These are phyloP conservation scores for Agastache rugosa DNA, from an alignment of 257 asterid genomes.

Conservation along the genomic window DNA sequence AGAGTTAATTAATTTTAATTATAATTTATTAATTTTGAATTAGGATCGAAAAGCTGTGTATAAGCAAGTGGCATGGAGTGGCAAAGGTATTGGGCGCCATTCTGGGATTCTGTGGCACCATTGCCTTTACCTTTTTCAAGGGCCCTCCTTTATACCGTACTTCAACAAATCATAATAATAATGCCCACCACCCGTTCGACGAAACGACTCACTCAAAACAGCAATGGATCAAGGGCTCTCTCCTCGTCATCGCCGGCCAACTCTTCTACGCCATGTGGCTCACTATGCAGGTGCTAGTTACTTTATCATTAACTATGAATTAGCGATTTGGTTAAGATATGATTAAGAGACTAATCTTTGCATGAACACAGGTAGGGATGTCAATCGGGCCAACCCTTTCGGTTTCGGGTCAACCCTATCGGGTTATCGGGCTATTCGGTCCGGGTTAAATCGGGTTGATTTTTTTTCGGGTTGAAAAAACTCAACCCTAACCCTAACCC, in stretches of 20 bases:
- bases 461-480: no score
- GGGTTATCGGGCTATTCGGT: no score
- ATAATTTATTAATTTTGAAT: no score
- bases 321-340: neutral
- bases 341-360: neutral
- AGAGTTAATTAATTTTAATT: no score
- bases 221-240: slow-evolving; percentile 71
- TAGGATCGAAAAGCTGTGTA: slow-evolving; percentile 57
- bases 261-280: slow-evolving; percentile 61
- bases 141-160: slow-evolving; percentile 55
- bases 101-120: slow-evolving; percentile 52
- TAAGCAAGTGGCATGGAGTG: slow-evolving; percentile 52
- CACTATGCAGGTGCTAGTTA: slow-evolving; percentile 54
- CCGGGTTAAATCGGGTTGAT: no score
- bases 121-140: slow-evolving; percentile 60
- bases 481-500: no score
- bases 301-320: no score
- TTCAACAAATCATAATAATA: slow-evolving; percentile 18
- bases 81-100: slow-evolving; percentile 61
- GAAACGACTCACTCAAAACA: slow-evolving; percentile 11
- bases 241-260: slow-evolving; percentile 53
- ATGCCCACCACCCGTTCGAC: slow-evolving; percentile 3
- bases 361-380: no score
- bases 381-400: no score
- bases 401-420: no score